Conservation (phyloP, 495 filamentous ascomycete genomes). For the Aspergillus diversus region DNA sequence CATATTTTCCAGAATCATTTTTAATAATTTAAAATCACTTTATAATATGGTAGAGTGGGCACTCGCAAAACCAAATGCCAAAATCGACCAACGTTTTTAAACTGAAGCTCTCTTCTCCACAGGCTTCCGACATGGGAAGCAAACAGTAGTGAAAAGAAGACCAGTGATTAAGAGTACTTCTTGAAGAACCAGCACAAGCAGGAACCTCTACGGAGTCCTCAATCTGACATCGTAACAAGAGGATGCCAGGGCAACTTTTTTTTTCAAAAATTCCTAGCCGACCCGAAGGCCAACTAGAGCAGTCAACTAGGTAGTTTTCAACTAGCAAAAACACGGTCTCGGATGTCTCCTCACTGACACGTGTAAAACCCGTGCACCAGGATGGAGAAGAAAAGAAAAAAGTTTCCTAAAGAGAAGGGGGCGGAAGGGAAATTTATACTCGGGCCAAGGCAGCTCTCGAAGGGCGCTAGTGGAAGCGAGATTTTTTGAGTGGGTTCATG, state of each 20-base stretch:
- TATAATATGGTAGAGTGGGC: too few relatives aligned
- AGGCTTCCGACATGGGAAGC: constrained; percentile 45
- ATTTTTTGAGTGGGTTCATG: neutral
- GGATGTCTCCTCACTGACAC: constrained; percentile 61
- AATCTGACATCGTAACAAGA: constrained; percentile 24
- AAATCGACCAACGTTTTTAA: neutral
- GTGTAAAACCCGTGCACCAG: constrained; percentile 61
- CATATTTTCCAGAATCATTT: too few relatives aligned
- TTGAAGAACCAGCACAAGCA: constrained; percentile 18
- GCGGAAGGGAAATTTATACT: constrained; percentile 28
- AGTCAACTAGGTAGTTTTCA: constrained; percentile 61
- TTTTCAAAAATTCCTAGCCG: constrained; percentile 57
- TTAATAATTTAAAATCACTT: too few relatives aligned
- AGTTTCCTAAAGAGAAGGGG: constrained; percentile 25
- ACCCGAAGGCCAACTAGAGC: constrained; percentile 49
- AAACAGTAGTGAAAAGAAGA: constrained; percentile 54
- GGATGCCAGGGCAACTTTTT: constrained; percentile 31
- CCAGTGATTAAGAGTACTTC: constrained; percentile 19
- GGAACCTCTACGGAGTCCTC: constrained; percentile 12
- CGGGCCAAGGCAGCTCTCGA: constrained; percentile 8
- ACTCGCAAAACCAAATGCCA: neutral
- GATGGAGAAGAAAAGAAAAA: constrained; percentile 52
- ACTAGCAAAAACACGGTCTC: constrained; percentile 64
- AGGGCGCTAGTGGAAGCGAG: constrained; percentile 42
- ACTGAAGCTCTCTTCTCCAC: constrained; percentile 46